A percentile compares a stretch with the other conserved stretches of the same genome.
Conservation (phyloP, 345 rosid species). For the Firmiana major region DNA sequence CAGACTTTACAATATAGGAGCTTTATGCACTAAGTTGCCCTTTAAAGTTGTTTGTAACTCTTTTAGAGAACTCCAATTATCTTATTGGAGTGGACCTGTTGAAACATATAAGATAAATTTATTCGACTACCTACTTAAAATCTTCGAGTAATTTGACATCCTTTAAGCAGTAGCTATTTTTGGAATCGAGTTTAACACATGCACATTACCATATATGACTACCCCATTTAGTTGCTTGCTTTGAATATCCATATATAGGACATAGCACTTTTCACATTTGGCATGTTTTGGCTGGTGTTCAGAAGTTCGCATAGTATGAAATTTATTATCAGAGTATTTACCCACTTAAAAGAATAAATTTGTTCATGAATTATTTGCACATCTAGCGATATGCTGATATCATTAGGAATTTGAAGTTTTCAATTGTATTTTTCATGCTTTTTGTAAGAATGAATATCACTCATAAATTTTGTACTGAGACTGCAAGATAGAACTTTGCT, state of each 20-base stretch:
- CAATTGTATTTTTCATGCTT: no score
- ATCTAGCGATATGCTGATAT: background rate
- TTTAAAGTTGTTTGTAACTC: background rate
- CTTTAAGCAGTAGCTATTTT: background rate
- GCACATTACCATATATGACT: background rate
- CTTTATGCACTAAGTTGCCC: no score
- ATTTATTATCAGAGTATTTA: background rate
- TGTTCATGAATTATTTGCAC: background rate
- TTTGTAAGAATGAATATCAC: no score
- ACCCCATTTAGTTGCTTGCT: background rate
- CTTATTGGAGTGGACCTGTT: background rate
- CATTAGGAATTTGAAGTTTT: background rate
- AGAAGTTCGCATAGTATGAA: background rate
- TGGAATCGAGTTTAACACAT: no score
- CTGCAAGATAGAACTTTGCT: background rate
- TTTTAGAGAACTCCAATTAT: background rate
- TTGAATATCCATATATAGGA: background rate
- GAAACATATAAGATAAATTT: background rate
- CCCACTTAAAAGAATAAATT: background rate
- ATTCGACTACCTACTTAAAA: background rate
- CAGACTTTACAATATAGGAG: no score
- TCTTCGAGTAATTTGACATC: background rate
- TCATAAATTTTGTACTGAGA: background rate
- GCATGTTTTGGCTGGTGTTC: background rate
- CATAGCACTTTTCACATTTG: background rate